phyloP scores from a whole-genome alignment of 306 rosid species.

The Glycine latifolia region DNA sequence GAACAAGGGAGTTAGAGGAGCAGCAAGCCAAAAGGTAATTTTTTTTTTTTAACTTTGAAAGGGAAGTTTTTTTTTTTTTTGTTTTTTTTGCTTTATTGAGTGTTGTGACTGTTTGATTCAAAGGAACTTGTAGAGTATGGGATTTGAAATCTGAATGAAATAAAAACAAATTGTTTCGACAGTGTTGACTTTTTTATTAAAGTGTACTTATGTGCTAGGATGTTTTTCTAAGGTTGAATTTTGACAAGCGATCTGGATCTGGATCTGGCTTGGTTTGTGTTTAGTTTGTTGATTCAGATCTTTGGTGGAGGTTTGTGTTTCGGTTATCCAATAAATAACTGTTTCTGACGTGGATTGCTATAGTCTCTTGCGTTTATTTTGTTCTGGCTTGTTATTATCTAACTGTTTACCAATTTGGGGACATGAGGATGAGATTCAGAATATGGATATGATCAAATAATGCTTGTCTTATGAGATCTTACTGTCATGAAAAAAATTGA shows the following conservation, averaged over 20 bases:
- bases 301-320: slow-evolving; percentile 25
- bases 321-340: neutral
- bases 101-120: slow-evolving; percentile 20
- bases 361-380: neutral
- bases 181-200: slow-evolving; percentile 17
- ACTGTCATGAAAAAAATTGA: neutral
- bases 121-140: neutral
- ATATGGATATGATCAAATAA: neutral
- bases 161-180: neutral
- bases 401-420: slow-evolving; percentile 5
- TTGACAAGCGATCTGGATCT: slow-evolving; percentile 6
- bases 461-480: slow-evolving; percentile 13
- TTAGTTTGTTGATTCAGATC: slow-evolving; percentile 23
- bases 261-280: slow-evolving; percentile 39
- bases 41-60: neutral
- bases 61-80: neutral
- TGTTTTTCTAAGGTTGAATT: slow-evolving; percentile 14
- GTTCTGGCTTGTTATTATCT: neutral
- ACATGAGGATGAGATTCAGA: slow-evolving; percentile 27
- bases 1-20: slow-evolving; percentile 93
- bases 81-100: slow-evolving; percentile 21
- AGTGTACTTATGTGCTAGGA: neutral
- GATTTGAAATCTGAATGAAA: slow-evolving; percentile 4
- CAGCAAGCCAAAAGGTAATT: slow-evolving; percentile 87
- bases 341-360: neutral